Evolutionary conservation across 2,329 filamentous ascomycete genomes (phyloP).

Genomic region (Hymenoscyphus fructigenus): DNA sequence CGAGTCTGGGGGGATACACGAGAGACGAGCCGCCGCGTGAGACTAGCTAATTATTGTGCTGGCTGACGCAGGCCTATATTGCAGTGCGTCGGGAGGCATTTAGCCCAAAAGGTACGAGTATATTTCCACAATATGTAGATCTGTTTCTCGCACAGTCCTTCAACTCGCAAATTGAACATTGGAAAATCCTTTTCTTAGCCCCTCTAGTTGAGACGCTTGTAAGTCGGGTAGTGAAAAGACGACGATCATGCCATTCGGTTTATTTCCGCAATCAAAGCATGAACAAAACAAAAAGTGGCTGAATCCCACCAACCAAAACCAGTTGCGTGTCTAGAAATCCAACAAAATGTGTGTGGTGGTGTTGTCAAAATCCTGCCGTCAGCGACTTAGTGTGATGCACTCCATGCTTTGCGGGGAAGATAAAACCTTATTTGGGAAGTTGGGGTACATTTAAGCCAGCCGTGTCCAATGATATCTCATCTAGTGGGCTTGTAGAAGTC

Average conservation of each 20-base stretch:
- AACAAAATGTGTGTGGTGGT: neutral
- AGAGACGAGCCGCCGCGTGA: constrained; percentile 3
- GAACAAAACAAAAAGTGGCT: neutral
- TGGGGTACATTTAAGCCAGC: neutral
- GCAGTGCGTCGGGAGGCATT: neutral
- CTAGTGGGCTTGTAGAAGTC: neutral
- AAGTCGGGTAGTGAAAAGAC: neutral
- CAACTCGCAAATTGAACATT: neutral
- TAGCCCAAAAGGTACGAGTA: constrained; percentile 1
- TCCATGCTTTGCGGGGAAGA: constrained; percentile 14
- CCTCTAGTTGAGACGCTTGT: neutral
- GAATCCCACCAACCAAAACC: neutral
- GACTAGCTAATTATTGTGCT: neutral
- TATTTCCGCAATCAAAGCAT: neutral
- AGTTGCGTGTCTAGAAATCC: neutral
- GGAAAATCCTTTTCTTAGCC: neutral
- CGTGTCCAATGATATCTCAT: constrained; percentile 1
- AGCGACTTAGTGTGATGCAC: constrained; percentile 8
- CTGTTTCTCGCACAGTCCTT: too few relatives aligned
- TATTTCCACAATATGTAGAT: neutral
- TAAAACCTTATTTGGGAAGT: constrained; percentile 1
- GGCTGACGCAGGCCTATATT: neutral
- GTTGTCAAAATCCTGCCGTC: neutral
- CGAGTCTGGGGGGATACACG: neutral
- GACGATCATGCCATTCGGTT: neutral